phyloP scores from a whole-genome alignment of 1,284 basidiomycete species.

The Moesziomyces antarcticus region DNA sequence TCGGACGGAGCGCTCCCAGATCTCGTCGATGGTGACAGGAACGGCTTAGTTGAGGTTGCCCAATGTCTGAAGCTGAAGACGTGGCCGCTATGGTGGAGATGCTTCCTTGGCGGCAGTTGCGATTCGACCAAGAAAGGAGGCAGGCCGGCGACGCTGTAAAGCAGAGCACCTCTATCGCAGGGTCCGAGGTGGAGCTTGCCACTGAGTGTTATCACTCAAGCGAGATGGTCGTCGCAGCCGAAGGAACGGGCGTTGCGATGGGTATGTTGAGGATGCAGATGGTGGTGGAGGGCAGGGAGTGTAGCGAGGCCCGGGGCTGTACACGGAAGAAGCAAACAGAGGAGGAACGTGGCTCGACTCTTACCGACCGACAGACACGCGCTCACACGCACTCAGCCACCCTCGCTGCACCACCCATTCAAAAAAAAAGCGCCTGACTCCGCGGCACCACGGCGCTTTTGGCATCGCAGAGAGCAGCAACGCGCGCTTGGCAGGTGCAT shows the following conservation, averaged over 20 bases:
- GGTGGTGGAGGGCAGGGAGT: not conserved
- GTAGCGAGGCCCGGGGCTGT: not conserved
- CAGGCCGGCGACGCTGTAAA: not conserved
- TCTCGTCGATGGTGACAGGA: not conserved
- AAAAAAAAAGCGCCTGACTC: no score
- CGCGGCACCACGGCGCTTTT: no score
- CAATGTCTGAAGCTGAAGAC: no score
- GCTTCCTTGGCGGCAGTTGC: no score
- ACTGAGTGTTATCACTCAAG: not conserved
- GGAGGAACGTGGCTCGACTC: not conserved
- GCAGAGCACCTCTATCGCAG: not conserved
- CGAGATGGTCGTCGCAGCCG: not conserved
- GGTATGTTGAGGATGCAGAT: not conserved
- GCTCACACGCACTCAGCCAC: not conserved
- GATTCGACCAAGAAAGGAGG: not conserved
- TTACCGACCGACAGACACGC: not conserved
- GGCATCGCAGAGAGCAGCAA: no score
- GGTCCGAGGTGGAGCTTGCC: not conserved
- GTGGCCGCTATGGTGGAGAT: no score
- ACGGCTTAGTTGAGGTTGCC: no score
- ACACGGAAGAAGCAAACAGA: not conserved
- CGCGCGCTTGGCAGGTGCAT: no score
- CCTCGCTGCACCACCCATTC: not conserved
- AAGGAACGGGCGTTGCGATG: not conserved
- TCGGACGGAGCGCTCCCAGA: not conserved